phyloP scores from a whole-genome alignment of 2,329 filamentous ascomycete species.

The Aspergillus cejpii region DNA sequence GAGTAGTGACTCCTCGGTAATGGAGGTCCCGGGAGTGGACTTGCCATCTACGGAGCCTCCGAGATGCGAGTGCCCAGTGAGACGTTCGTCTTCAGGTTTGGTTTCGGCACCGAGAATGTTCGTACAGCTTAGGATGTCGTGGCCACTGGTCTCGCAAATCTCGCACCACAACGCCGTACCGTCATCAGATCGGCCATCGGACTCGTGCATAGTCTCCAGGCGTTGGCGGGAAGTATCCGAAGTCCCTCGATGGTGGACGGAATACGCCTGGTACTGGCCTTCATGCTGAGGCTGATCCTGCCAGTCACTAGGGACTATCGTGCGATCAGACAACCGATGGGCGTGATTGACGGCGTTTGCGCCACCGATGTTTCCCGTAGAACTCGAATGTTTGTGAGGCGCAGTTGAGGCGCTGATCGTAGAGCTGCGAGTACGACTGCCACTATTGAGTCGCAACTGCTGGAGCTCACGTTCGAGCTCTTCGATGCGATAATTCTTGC shows the following conservation, averaged over 20 bases:
- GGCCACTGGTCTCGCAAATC: slow-evolving; percentile 84
- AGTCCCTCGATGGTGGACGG: slow-evolving; percentile 21
- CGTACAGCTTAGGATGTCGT: slow-evolving; percentile 90
- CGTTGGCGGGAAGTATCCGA: slow-evolving; percentile 27
- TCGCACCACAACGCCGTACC: slow-evolving; percentile 80
- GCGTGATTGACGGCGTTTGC: slow-evolving; percentile 27
- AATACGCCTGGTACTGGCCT: slow-evolving; percentile 21
- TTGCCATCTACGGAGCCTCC: slow-evolving; percentile 13
- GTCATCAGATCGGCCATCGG: slow-evolving; percentile 58
- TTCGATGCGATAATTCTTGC: slow-evolving; percentile 67
- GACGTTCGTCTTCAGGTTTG: slow-evolving; percentile 13
- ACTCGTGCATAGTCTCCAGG: slow-evolving; percentile 39
- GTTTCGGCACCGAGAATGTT: slow-evolving; percentile 64
- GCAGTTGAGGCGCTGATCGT: slow-evolving; percentile 31
- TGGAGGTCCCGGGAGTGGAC: slow-evolving; percentile 14
- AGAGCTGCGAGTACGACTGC: slow-evolving; percentile 29
- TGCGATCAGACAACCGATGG: slow-evolving; percentile 40
- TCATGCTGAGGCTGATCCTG: slow-evolving; percentile 28
- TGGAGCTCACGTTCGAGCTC: slow-evolving; percentile 77
- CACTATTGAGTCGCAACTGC: slow-evolving; percentile 27
- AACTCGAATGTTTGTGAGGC: slow-evolving; percentile 29
- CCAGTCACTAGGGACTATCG: slow-evolving; percentile 40
- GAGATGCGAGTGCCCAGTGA: slow-evolving; percentile 12
- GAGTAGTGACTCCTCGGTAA: slow-evolving; percentile 9
- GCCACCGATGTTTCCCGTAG: slow-evolving; percentile 23